phyloP scores from a whole-genome alignment of 495 filamentous ascomycete genomes.

The Trichoderma asperelloides region DNA sequence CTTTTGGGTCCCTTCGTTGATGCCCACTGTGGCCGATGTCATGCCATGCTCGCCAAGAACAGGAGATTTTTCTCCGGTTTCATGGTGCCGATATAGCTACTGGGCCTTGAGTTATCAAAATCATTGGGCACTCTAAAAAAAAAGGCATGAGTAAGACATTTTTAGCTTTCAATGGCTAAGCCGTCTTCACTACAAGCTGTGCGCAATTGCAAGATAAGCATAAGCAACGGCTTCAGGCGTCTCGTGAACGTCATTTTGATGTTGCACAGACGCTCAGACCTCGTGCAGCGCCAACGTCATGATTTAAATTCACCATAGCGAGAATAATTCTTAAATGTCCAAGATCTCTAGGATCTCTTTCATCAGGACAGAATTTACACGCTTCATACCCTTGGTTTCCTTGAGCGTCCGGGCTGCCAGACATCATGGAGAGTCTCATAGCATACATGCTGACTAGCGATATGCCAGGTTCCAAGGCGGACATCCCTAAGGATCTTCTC shows the following conservation, averaged over 20 bases:
- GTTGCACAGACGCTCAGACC: neutral
- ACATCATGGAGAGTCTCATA: neutral
- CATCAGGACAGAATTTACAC: too few relatives aligned
- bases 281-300: neutral
- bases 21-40: neutral
- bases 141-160: neutral
- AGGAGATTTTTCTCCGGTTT: neutral
- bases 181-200: neutral
- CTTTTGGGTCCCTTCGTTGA: neutral
- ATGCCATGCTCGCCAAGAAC: neutral
- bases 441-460: neutral
- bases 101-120: neutral
- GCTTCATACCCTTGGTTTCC: neutral
- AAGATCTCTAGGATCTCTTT: neutral
- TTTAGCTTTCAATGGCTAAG: neutral
- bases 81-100: neutral
- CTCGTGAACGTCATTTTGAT: neutral
- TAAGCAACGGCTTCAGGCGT: neutral
- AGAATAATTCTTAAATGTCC: neutral
- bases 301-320: neutral
- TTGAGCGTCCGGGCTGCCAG: neutral
- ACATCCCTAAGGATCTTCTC: conserved; percentile 71
- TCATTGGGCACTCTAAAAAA: neutral
- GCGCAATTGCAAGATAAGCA: neutral
- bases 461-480: conserved; percentile 27